Evolutionary conservation across 2,329 filamentous ascomycete species (phyloP), one percentile per base, ranked within the genome.

Genomic region (Microdochium nivale): DNA sequence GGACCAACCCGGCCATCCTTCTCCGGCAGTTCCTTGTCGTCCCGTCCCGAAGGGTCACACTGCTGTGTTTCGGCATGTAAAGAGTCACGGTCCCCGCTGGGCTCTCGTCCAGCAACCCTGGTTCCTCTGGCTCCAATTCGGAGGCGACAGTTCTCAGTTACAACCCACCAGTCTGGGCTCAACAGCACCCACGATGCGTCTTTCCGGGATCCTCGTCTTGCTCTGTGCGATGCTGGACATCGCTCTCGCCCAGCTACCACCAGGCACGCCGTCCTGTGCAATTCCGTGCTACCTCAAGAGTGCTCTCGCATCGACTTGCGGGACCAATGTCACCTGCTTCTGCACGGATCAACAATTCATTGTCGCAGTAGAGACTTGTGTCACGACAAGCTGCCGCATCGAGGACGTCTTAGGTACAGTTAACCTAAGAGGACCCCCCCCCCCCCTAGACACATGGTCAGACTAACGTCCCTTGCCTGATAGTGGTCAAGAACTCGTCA

Each of bases 401-500:
- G 33, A 37, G 33, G 33, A 37, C 33, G 33, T 37, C 33, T 14
- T 37, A 4, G 33, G 33, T 37, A 37, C 33, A 37, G 33, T 37
- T 9, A 37, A 14, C 33, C 16, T 4, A 16, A 19, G n/a, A 19
- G 33, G 4, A 14, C 33, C 5, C 33, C 16, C 33, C 5, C 5
- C 33, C 16, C 33, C 5, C 33, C 33, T 16, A 19, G 33, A 37
- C 33, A 37, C 33, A 37, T 37, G 33, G 33, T 16, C 33, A 37
- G 33, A 37, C 33, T 37, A 37, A 37, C 33, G 33, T 16, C 33
- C 33, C 33, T 37, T 37, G 5, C 33, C 33, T 37, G 33, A 16
- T 16, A 37, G 33, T 37, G 33, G 33, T 37, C 33, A 37, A 37
- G 33, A 58, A 58, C 27, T 48, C 51, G 2, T 56, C 56, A 2